A percentile compares a stretch with the other conserved stretches of the same genome.
Conservation (phyloP, 768 basidiomycete species). For the Phylloporus sp. region DNA sequence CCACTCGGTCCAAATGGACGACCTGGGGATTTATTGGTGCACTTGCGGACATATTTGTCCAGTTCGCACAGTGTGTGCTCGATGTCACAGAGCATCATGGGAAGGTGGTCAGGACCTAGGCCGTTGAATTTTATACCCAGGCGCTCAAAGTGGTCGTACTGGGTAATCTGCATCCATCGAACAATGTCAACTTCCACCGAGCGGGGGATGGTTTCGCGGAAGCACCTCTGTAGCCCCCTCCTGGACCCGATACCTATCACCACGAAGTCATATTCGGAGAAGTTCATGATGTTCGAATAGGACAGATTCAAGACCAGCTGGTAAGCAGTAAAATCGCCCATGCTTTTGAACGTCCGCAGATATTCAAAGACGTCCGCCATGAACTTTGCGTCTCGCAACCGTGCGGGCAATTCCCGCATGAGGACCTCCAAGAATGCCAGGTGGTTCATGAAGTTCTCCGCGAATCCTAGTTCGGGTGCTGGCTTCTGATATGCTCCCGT, state of each 20-base stretch:
- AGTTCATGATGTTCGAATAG: constrained; percentile 54
- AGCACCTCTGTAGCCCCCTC: constrained; percentile 66
- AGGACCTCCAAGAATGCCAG: constrained; percentile 53
- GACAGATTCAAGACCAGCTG: constrained; percentile 61
- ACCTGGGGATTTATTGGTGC: constrained; percentile 26
- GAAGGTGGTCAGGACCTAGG: constrained; percentile 43
- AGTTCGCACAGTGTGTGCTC: constrained; percentile 79
- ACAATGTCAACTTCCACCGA: constrained; percentile 56
- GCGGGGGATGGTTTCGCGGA: constrained; percentile 39
- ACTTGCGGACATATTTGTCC: constrained; percentile 65
- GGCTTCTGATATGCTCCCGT: constrained; percentile 70
- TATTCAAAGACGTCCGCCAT: constrained; percentile 61
- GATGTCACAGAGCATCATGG: constrained; percentile 63
- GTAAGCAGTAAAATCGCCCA: constrained; percentile 71
- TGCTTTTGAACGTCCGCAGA: constrained; percentile 55
- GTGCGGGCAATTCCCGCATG: constrained; percentile 53
- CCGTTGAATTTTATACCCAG: constrained; percentile 50
- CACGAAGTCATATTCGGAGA: constrained; percentile 65
- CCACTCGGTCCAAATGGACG: constrained; percentile 34
- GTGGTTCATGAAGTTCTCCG: constrained; percentile 52
- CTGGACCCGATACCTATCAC: constrained; percentile 61
- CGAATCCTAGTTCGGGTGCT: constrained; percentile 50
- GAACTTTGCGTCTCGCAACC: constrained; percentile 46
- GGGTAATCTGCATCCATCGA: constrained; percentile 57
- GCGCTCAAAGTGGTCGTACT: constrained; percentile 56